phyloP scores from a whole-genome alignment of 768 basidiomycete species.

The Mycena kentingensis region DNA sequence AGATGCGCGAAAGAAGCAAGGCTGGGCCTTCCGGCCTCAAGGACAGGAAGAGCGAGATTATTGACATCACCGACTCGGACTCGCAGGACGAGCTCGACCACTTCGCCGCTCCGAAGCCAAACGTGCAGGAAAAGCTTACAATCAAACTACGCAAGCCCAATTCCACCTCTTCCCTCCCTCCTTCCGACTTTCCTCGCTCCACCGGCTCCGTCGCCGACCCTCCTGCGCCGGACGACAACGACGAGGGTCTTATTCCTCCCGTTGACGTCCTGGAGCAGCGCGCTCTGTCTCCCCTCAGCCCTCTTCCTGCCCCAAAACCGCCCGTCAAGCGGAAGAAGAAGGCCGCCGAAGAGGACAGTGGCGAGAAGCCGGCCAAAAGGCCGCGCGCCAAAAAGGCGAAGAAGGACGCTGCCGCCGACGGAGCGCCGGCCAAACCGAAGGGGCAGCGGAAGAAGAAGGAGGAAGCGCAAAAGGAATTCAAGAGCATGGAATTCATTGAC shows the following conservation, averaged over 20 bases:
- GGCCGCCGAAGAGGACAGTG: constrained; percentile 22
- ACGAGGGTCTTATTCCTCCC: constrained; percentile 4
- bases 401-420: constrained; percentile 18
- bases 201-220: constrained; percentile 3
- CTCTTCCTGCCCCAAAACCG: constrained; percentile 15
- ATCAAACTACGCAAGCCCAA: background rate
- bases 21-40: background rate
- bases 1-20: constrained; percentile 6
- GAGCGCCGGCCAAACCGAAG: constrained; percentile 19
- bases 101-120: background rate
- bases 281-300: background rate
- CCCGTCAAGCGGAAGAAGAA: constrained; percentile 35
- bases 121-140: background rate
- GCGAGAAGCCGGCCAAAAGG: constrained; percentile 22
- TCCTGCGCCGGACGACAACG: background rate
- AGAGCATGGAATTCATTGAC: constrained; percentile 46
- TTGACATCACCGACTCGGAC: constrained; percentile 10
- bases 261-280: constrained; percentile 8
- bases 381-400: constrained; percentile 28
- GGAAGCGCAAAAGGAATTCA: constrained; percentile 38
- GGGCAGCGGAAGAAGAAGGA: constrained; percentile 35
- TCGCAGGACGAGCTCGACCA: constrained; percentile 16
- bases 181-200: constrained; percentile 17
- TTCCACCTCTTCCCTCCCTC: constrained; percentile 10
- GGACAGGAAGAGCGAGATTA: background rate